These are phyloP conservation scores for Aquilaria agallochum DNA, from an alignment of 441 rosid species.

Conservation along the genomic window DNA sequence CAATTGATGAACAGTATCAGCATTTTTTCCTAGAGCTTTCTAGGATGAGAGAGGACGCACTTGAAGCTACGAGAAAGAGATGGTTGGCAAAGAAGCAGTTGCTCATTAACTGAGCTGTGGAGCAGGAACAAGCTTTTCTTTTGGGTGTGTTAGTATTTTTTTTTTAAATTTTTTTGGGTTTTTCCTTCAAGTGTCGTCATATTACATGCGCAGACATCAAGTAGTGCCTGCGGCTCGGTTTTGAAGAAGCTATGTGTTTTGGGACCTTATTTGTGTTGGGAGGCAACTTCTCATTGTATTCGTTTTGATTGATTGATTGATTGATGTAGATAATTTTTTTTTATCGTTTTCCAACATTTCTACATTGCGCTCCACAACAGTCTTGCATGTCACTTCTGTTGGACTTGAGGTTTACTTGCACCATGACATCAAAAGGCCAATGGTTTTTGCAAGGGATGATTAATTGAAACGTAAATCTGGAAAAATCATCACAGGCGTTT, in stretches of 20 bases:
- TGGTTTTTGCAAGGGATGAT: not conserved
- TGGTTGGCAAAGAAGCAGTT: constrained; percentile 43
- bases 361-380: not conserved
- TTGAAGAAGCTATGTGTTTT: constrained; percentile 7
- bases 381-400: too few species aligned
- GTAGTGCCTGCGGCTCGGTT: constrained; percentile 15
- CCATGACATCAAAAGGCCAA: too few species aligned
- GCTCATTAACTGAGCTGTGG: constrained; percentile 14
- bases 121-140: not conserved
- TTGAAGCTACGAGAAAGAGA: constrained; percentile 46
- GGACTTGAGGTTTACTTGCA: too few species aligned
- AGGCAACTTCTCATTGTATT: not conserved
- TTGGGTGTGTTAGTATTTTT: not conserved
- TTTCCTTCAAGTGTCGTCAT: not conserved
- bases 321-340: not conserved
- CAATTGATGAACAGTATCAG: constrained; percentile 46
- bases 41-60: constrained; percentile 50
- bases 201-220: constrained; percentile 6
- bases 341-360: not conserved
- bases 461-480: not conserved
- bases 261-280: constrained; percentile 5
- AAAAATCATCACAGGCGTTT: not conserved
- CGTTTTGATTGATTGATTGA: constrained; percentile 1
- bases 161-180: not conserved
- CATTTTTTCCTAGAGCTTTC: constrained; percentile 46